These are phyloP conservation scores for Colletotrichum incanum DNA, from an alignment of 2,329 filamentous ascomycete genomes.

Conservation along the genomic window DNA sequence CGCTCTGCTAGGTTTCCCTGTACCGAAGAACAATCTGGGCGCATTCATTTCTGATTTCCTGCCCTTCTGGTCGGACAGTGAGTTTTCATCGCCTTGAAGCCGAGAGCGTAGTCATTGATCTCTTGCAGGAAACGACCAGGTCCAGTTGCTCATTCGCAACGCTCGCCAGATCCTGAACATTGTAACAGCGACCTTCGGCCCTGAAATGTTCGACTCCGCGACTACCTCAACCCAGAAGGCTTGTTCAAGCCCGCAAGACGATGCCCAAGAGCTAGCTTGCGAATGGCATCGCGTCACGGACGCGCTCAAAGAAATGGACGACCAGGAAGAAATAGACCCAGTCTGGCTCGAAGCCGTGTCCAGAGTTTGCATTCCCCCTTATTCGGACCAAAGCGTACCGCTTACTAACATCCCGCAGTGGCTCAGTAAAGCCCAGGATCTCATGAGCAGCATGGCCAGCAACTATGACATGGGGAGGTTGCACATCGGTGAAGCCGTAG, in stretches of 20 bases:
- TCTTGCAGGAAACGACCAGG: conserved; percentile 64
- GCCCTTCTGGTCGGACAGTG: conserved; percentile 80
- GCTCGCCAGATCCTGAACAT: conserved; percentile 85
- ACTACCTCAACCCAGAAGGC: conserved; percentile 45
- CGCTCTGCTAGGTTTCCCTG: conserved; percentile 87
- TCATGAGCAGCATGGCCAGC: conserved; percentile 92
- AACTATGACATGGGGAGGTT: conserved; percentile 86
- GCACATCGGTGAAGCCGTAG: conserved; percentile 59
- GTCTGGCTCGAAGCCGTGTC: conserved; percentile 62
- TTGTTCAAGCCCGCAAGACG: conserved; percentile 57
- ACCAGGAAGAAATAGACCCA: conserved; percentile 51
- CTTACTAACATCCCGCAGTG: conserved; percentile 62
- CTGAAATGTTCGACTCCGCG: conserved; percentile 58
- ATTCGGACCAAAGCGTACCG: too few species aligned
- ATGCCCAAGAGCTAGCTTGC: conserved; percentile 76
- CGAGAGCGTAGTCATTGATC: conserved; percentile 46
- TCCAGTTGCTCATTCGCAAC: conserved; percentile 83
- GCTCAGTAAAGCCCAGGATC: conserved; percentile 79
- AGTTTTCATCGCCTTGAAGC: conserved; percentile 42
- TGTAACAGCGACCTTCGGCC: conserved; percentile 79
- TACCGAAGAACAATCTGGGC: conserved; percentile 91
- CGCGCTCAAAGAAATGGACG: conserved; percentile 38
- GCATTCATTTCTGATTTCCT: conserved; percentile 87
- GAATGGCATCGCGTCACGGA: conserved; percentile 70
- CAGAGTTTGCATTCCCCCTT: conserved; percentile 51